Evolutionary conservation across 768 basidiomycete genomes (phyloP), one percentile per base, ranked within the genome.

Genomic region (Lactarius hengduanensis): DNA sequence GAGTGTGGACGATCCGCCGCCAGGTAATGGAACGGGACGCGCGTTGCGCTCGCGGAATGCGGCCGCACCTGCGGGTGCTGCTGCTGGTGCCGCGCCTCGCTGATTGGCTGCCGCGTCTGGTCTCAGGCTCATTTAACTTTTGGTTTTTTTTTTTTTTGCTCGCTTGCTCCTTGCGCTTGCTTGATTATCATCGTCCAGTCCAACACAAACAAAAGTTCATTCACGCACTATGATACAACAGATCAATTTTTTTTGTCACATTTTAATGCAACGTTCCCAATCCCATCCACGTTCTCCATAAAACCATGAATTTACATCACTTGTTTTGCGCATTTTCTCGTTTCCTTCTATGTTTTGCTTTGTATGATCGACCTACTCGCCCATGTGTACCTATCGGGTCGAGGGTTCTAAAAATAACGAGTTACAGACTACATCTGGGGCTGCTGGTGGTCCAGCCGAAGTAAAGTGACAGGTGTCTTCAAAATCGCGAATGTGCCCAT

Each of bases 11-110:
- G 40, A 57, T 18, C 56, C 56, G 18, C 65, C 65, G 3, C 43
- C 8, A 1, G 40, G 41, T 18, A 61, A 57, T 22, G 65, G 30
- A 3, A 22, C 55, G 6, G 56, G 65, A 13, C 56, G 61, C 18
- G 41, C 50, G 61, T 30, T 66, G 50, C 65, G 65, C n/a, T 32
- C 65, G 22, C 61, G 65, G 38, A 57, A 15, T 20, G 56, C 36
- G 11, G 36, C 36, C 9, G 34, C 34, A 34, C 34, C 34, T 34
- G 34, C 28, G 45, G 50, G 4, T 15, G 47, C n/a, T 26, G 45
- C 1, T 36, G 32, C 34, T 18, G 55, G 20, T 16, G 50, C 6
- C 20, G 26, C 59, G 4, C 65, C 59, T 10, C 60, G 55, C 18
- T 66, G 32, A 54, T 30, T 13, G 15, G 28, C 30, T 16, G 28